These are phyloP conservation scores for Acacia concinna DNA, from an alignment of 331 rosid genomes.

Conservation along the genomic window DNA sequence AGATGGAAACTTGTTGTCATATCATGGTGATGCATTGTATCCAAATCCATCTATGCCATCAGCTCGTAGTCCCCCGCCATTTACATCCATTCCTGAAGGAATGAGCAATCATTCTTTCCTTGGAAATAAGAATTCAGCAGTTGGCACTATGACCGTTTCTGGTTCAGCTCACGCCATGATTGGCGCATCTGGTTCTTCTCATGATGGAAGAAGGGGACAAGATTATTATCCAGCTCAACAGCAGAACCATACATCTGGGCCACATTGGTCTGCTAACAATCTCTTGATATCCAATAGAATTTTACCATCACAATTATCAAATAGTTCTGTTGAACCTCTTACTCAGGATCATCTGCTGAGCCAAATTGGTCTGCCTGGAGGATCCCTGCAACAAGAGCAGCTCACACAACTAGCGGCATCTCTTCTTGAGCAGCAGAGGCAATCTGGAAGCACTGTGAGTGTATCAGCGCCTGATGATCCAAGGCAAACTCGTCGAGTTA, in stretches of 20 bases:
- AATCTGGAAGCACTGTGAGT: constrained; percentile 45
- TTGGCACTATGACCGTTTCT: constrained; percentile 36
- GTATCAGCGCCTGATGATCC: constrained; percentile 43
- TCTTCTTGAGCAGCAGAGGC: constrained; percentile 76
- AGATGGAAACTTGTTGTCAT: constrained; percentile 40
- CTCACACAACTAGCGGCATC: constrained; percentile 80
- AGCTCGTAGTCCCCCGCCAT: constrained; percentile 31
- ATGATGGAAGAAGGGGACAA: constrained; percentile 46
- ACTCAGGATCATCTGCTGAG: constrained; percentile 44
- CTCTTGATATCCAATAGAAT: constrained; percentile 41
- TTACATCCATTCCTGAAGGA: constrained; percentile 54
- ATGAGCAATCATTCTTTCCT: constrained; percentile 40
- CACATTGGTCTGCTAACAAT: constrained; percentile 57
- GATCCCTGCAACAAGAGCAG: constrained; percentile 70
- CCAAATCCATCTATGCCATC: constrained; percentile 46
- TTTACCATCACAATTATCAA: constrained; percentile 39
- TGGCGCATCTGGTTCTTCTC: constrained; percentile 42
- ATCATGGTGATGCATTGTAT: constrained; percentile 44
- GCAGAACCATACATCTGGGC: constrained; percentile 41
- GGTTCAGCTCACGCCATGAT: constrained; percentile 43
- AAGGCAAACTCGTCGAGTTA: constrained; percentile 44
- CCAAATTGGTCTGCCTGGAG: constrained; percentile 34
- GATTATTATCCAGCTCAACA: constrained; percentile 61
- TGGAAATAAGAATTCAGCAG: constrained; percentile 48
- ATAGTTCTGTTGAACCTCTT: constrained; percentile 44